Percentiles rank a stretch among this genome's conserved stretches.
Evolutionary conservation across 108 stramenopile genomes (phyloP).

Genomic region (Fistulifera solaris): DNA sequence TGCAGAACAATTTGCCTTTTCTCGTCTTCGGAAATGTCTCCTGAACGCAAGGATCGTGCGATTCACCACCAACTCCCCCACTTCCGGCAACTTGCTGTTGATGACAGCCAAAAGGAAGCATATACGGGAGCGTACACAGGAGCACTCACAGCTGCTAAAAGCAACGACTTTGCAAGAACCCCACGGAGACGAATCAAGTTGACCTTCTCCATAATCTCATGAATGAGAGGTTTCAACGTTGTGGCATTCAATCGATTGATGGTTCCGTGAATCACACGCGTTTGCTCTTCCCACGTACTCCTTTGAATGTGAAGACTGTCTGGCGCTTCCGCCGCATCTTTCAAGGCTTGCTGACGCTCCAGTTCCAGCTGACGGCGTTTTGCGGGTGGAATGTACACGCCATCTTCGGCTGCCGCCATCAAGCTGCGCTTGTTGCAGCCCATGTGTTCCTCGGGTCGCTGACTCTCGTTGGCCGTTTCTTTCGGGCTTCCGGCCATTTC

Average conservation of each 20-base stretch:
- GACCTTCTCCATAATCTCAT: conserved; percentile 78
- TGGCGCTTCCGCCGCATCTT: conserved; percentile 9
- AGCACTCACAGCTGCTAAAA: conserved; percentile 85
- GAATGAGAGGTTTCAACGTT: conserved; percentile 91
- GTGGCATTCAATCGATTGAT: conserved; percentile 89
- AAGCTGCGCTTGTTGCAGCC: neutral
- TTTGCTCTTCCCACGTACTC: conserved; percentile 83
- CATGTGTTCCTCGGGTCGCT: neutral
- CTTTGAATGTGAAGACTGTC: conserved; percentile 35
- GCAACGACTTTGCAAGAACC: conserved; percentile 70
- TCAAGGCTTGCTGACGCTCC: conserved; percentile 10
- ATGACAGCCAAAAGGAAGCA: conserved; percentile 90
- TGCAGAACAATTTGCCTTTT: conserved; percentile 80
- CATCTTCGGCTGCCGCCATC: conserved; percentile 2
- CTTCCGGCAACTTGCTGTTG: conserved; percentile 95
- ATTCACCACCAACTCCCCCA: conserved; percentile 87
- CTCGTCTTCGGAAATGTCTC: conserved; percentile 75
- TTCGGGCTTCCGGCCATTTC: neutral
- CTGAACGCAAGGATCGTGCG: conserved; percentile 86
- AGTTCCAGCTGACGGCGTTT: conserved; percentile 38
- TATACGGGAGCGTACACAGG: conserved; percentile 77
- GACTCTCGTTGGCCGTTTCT: neutral
- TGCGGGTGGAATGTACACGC: conserved; percentile 49
- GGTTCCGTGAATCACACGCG: conserved; percentile 91
- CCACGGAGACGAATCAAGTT: conserved; percentile 95